Percentiles rank a stretch among this genome's conserved stretches.
Evolutionary conservation across 2,329 filamentous ascomycete species (phyloP).

Genomic region (Aspergillus sp.): DNA sequence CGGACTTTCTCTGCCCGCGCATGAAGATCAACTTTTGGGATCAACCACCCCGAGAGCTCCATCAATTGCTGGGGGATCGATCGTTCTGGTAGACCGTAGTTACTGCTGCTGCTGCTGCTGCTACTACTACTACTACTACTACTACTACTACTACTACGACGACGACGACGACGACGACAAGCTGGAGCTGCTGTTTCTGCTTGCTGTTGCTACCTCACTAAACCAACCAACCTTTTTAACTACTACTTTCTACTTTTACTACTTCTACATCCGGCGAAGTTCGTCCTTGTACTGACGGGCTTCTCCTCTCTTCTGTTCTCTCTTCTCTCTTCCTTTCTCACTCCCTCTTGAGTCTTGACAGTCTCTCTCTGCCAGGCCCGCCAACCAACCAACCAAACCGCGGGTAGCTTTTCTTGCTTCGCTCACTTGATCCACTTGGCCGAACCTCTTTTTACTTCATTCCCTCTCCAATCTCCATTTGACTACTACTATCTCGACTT

Average conservation of each 20-base stretch:
- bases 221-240: too few relatives aligned
- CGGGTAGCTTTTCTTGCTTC: conserved; percentile 7
- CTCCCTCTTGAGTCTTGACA: neutral
- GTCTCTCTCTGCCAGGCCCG: neutral
- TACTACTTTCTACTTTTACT: too few relatives aligned
- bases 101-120: too few relatives aligned
- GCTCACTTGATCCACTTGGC: conserved; percentile 21
- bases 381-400: conserved; percentile 5
- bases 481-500: neutral
- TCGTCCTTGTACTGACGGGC: neutral
- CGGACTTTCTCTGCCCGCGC: neutral
- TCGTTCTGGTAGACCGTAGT: too few relatives aligned
- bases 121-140: too few relatives aligned
- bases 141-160: too few relatives aligned
- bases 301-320: too few relatives aligned
- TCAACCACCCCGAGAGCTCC: neutral
- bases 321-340: too few relatives aligned
- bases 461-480: conserved; percentile 1
- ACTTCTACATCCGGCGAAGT: neutral
- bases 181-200: too few relatives aligned
- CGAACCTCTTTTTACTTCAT: conserved; percentile 21
- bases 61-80: neutral
- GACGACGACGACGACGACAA: too few relatives aligned
- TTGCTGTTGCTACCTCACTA: too few relatives aligned
- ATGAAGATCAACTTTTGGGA: neutral